A percentile compares a stretch with the other conserved stretches of the same genome.
Conservation (phyloP, 192 early-diverging fungal genomes). For the Umbelopsis vinacea region DNA sequence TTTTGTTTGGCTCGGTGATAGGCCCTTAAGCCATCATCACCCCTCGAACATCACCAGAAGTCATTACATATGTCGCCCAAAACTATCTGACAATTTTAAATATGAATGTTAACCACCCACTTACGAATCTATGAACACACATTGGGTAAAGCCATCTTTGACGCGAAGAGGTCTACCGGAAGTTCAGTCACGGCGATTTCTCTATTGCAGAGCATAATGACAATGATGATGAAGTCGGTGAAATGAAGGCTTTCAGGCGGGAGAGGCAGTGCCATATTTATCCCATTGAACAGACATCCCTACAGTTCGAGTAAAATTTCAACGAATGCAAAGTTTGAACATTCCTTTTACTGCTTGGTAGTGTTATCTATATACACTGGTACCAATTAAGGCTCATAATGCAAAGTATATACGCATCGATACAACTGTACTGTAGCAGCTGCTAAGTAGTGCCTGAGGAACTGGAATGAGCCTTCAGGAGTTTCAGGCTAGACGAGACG, state of each 20-base stretch:
- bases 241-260: background rate
- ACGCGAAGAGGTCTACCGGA: background rate
- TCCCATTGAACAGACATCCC: background rate
- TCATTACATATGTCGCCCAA: background rate
- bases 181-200: background rate
- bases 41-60: background rate
- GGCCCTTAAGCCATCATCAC: background rate
- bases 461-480: background rate
- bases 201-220: background rate
- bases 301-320: background rate
- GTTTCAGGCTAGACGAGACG: background rate
- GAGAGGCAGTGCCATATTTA: background rate
- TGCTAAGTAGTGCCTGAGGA: background rate
- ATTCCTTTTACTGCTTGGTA: background rate
- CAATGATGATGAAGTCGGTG: background rate
- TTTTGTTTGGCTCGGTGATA: background rate
- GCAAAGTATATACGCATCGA: slow-evolving; percentile 7
- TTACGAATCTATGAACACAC: background rate
- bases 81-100: background rate
- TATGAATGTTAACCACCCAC: background rate
- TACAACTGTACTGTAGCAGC: background rate
- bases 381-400: background rate
- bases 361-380: background rate
- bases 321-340: background rate
- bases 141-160: background rate